Evolutionary conservation across 1,284 basidiomycete genomes (phyloP), one percentile per base, ranked within the genome.

Genomic region (Ustilago tritici): DNA sequence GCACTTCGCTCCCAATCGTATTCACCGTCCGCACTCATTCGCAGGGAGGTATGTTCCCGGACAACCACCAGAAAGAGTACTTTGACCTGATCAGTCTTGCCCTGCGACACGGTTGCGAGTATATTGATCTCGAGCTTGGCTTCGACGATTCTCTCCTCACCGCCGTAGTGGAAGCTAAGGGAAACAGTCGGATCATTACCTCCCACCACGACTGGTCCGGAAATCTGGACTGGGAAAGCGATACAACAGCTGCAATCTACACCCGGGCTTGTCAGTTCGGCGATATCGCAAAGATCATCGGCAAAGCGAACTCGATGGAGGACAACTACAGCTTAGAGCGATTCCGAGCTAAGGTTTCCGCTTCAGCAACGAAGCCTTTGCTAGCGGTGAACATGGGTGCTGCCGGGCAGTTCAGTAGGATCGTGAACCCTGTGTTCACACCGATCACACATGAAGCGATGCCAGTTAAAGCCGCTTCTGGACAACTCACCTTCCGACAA

Each of bases 181-280:
- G 93, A 0, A 85, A 89, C 49, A 92, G 93, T 0, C 89, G 92
- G 80, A 91, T 98, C 82, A 92, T 99, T 68, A 93, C 94, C 0
- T 97, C 95, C 11, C 96, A 92, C 91, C 95, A 98, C 85, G 95
- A 99, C 84, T 95, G 93, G 92, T 91, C 90, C 46, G 95, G 96
- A 3, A 88, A 89, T 23, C 89, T 97, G 88, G 90, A 90, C 74
- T 99, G 96, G 96, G 89, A 91, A 75, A 89, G 92, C 12, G 86
- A 89, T 4, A 86, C 89, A 32, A 91, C 93, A 50, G 90, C 90
- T 79, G 47, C 61, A 55, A 73, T 79, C 68, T 84, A 80, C 71
- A 70, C 65, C 19, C 61, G 62, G 3, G 82, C 75, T 1, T 53
- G 66, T 36, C 46, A 55, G 15, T 60, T 79, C 34, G 95, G 95